Evolutionary conservation across 306 rosid species (phyloP), one percentile per base, ranked within the genome.

Genomic region (Echinosophora koreensis): DNA sequence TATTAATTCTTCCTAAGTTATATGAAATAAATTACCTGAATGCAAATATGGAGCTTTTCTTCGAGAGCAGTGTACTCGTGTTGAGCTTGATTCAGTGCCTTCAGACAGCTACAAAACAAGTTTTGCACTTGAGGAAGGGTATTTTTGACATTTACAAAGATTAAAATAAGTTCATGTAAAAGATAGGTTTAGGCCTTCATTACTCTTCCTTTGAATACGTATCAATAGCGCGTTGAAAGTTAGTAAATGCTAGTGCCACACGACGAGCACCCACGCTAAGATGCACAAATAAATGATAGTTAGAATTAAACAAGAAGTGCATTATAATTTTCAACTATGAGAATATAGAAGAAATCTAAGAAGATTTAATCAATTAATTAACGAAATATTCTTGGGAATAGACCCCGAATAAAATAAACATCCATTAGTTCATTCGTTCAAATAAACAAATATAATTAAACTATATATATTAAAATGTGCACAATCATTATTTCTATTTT

Each of bases 261-360:
- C 74, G 66, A 54, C 27, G 12, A 54, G 85, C 78, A 11, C 85
- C 85, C 7, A 82, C 15, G 65, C 85, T 82, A 73, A 6, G 9
- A 62, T 1, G 52, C 27, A 38, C 44, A 69, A 61, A 61, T 13
- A 8, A 69, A 42, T 7, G 6, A 11, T 47, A 42, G 27, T 44
- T 55, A 34, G 18, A 22, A n/a, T n/a, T n/a, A n/a, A 66, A 72
- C 4, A 6, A 7, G 8, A 50, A 37, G 32, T 13, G 75, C 71
- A 42, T 22, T 4, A 15, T 32, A 39, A 22, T 66, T 22, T 11
- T 61, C 14, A 27, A 11, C 1, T 57, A 27, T 57, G 63, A 57
- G 5, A 57, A 27, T 27, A 22, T 22, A 22, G 22, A 22, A 1
- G 22, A 22, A 22, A 22, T 22, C 22, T 22, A 22, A 35, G 18